phyloP scores from a whole-genome alignment of 139 green algal genomes.

The Micromonas pusilla region DNA sequence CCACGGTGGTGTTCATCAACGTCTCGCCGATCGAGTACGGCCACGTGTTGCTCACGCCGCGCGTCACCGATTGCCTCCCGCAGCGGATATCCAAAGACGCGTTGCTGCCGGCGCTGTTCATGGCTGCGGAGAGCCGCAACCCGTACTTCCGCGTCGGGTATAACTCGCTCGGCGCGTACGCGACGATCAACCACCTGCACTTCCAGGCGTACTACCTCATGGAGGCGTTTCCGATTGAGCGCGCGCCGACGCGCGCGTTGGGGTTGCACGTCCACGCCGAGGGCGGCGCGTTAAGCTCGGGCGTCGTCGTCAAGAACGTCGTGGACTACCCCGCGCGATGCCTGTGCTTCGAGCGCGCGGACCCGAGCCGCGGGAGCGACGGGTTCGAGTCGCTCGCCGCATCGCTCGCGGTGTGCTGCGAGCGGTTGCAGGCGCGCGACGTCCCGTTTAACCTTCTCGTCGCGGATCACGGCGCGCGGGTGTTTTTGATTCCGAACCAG shows the following conservation, averaged over 20 bases:
- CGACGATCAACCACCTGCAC: conserved; percentile 98
- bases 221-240: conserved; percentile 73
- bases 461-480: conserved; percentile 67
- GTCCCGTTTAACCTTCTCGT: conserved; percentile 96
- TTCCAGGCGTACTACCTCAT: conserved; percentile 93
- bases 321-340: conserved; percentile 74
- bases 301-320: conserved; percentile 54
- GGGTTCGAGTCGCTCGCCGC: conserved; percentile 42
- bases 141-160: conserved; percentile 89
- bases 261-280: neutral
- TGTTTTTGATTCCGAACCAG: conserved; percentile 80
- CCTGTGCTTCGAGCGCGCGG: conserved; percentile 73
- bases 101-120: conserved; percentile 78
- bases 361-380: conserved; percentile 23
- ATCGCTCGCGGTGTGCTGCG: conserved; percentile 62
- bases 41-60: conserved; percentile 91
- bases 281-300: neutral
- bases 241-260: conserved; percentile 38
- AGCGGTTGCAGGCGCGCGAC: conserved; percentile 64
- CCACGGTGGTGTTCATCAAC: conserved; percentile 93
- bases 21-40: conserved; percentile 96
- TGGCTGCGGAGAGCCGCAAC: conserved; percentile 74
- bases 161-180: conserved; percentile 94
- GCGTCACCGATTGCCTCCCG: conserved; percentile 60
- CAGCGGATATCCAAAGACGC: conserved; percentile 61